A percentile compares a stretch with the other conserved stretches of the same genome.
phyloP scores from a whole-genome alignment of 208 protist genomes.

The Blechomonas ayalai region DNA sequence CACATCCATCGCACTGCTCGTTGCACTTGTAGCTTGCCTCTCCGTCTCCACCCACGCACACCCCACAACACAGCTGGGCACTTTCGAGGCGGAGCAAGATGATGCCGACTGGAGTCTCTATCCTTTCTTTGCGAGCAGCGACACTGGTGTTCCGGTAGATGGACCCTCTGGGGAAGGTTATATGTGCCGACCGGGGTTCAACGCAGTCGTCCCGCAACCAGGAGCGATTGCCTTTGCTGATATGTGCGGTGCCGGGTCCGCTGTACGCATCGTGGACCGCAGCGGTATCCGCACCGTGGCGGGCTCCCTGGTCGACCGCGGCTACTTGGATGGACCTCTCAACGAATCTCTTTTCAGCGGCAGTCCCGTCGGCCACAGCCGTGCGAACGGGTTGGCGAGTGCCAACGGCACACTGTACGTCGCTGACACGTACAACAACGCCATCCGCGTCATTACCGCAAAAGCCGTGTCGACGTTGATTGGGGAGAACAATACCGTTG shows the following conservation, averaged over 20 bases:
- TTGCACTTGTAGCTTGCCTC: too few relatives aligned
- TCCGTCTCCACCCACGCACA: too few relatives aligned
- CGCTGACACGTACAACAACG: conserved; percentile 52
- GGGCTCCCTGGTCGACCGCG: conserved; percentile 16
- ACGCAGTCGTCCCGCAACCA: conserved; percentile 4
- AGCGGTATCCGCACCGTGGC: conserved; percentile 31
- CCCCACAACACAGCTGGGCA: too few relatives aligned
- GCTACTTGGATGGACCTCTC: conserved; percentile 19
- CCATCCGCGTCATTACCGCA: conserved; percentile 36
- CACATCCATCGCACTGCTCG: too few relatives aligned
- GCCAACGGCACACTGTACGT: conserved; percentile 19
- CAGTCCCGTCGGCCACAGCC: background rate
- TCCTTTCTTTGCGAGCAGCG: too few relatives aligned
- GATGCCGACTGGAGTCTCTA: too few relatives aligned
- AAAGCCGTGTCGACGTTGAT: too few relatives aligned
- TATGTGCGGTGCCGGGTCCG: conserved; percentile 27
- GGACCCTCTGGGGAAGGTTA: conserved; percentile 33
- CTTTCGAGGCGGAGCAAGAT: too few relatives aligned
- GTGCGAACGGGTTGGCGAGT: conserved; percentile 13
- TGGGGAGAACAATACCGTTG: too few relatives aligned
- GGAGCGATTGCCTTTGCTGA: conserved; percentile 41
- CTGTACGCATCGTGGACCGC: conserved; percentile 30
- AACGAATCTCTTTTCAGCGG: conserved; percentile 21
- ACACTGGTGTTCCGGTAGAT: too few relatives aligned
- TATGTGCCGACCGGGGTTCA: conserved; percentile 23